Evolutionary conservation across 306 rosid species (phyloP), one percentile per base, ranked within the genome.

Genomic region (Acacia acuminata): DNA sequence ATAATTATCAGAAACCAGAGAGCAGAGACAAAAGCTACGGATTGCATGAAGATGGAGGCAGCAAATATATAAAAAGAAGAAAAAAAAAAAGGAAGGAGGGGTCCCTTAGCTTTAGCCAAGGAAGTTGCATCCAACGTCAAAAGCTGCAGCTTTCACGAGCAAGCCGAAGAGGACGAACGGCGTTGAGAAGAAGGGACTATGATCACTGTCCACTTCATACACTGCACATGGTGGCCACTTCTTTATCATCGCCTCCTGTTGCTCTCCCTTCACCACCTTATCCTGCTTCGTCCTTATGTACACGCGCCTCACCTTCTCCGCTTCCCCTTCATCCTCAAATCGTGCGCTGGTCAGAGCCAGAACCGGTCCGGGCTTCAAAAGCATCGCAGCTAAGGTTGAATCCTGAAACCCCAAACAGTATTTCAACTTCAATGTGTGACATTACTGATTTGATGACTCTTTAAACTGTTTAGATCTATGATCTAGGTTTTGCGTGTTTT

Each of bases 131-230:
- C 86, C 87, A 82, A 63, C 58, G 42, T 83, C 58, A 64, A 43
- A 55, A 77, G 96, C 84, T 2, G 92, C 89, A 79, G 90, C 89
- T 82, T 92, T 92, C 0, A 92, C 67, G 53, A 96, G 91, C 77
- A 96, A 85, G 32, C 94, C 98, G 64, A 88, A 92, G 85, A 96
- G 99, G 69, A 90, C 43, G 78, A 92, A 96, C 5, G 99, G 99
- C 1, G 89, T 67, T 19, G 97, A 94, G 93, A 96, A 94, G 85
- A 88, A 89, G 43, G 99, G 98, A 77, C 93, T 88, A 75, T 96
- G 99, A 79, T 94, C 98, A 53, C 90, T 87, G 53, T 96, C 97
- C 68, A 93, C 53, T 72, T 88, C 89, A 82, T 93, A 91, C 22
- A 90, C 89, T 42, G 83, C 86, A 0, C 77, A 77, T 56, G 97